Base-by-base conservation (phyloP, 2,329 filamentous ascomycete genomes). In the Eutypella sp. region DNA sequence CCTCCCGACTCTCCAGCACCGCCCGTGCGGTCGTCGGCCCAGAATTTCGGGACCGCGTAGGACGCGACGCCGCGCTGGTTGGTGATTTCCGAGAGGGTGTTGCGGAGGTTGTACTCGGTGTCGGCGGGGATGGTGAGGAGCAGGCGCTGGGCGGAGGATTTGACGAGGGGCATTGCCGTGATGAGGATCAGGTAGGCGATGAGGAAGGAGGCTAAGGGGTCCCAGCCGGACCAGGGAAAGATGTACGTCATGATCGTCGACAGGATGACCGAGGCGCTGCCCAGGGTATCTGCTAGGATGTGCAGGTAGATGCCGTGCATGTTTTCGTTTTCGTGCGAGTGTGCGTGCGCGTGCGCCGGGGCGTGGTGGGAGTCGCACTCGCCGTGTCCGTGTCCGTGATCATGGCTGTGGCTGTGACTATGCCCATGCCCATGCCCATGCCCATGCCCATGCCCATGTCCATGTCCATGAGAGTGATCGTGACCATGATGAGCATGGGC, bases 261-360 rank as follows among this genome's bases (percentile, higher is more conserved):
- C 27, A 90, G 81, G 50, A 99, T 96, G 40, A 99, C 93, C 1
- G 93, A 93, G 1, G 91, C 87, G 45, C 91, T 96, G 22, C 93
- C 93, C 24, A 97, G 82, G 0, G 93, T 95, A 63, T 99, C 93
- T 5, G 93, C 93, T 23, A 97, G 76, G 42, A 99, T 88, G 61
- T 99, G 93, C 18, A 99, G 74, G 67, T 95, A 99, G 54, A 99
- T 97, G 11, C 93, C 93, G 57, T 93, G 71, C 91, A 99, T 96
- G 62, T 99, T 99, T 59, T 99, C 93, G 64, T 96, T 96, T 50
- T 89, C 86, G 59, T 91, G 86, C n/a, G 71, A 69, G 55, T 82
- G 75, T 18, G 59, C 59, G 50, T 64, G 63, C 15, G 54, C 47
- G 62, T 69, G 54, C 20, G 51, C 46, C 57, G 64, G 50, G 51